Base-by-base conservation (phyloP, 2,329 filamentous ascomycete genomes). In the Sarocladium strictum region DNA sequence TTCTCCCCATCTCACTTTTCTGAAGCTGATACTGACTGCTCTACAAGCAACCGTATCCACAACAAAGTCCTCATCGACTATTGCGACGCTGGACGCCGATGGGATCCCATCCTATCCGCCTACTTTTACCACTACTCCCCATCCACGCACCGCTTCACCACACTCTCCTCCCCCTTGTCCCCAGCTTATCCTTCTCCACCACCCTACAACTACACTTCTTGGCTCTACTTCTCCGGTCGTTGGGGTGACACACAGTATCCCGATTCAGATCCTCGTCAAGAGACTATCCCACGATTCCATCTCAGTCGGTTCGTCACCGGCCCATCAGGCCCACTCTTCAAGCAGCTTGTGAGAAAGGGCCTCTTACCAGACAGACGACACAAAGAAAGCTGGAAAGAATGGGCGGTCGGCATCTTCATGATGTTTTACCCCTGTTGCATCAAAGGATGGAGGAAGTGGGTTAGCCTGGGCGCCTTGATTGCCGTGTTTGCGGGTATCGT, bases 91-190 rank as follows among this genome's bases (percentile, higher is more conserved):
- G 69, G 69, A 1, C 59, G 56, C 17, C 58, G 54, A 5, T 71
- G 68, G 69, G 67, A 71, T 50, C 69, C 69, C 1, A 52, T 69
- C 1, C 60, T 63, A 2, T 69, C 68, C 1, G 69, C 69, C 14
- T 68, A 69, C 56, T 70, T 69, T 40, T 71, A 69, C 41, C 63
- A 58, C 27, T 63, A 68, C 45, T 56, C 70, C n/a, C 58, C 65
- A 5, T 29, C 55, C 1, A 61, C 59, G 1, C 61, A 58, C 23
- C 59, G 53, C 0, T 29, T 70, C 2, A 65, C 61, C 0, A 57
- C 57, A 1, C 47, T 67, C 1, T 54, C 53, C 1, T 47, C 53
- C 12, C 24, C 26, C n/a, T 15, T 37, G 10, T 47, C 53, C 3
- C 24, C 26, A 35, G 10, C 53, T n/a, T 35, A 38, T 10, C 41